Evolutionary conservation across 2,329 filamentous ascomycete genomes (phyloP).

Genomic region (Mycosphaerelloides madeirae): DNA sequence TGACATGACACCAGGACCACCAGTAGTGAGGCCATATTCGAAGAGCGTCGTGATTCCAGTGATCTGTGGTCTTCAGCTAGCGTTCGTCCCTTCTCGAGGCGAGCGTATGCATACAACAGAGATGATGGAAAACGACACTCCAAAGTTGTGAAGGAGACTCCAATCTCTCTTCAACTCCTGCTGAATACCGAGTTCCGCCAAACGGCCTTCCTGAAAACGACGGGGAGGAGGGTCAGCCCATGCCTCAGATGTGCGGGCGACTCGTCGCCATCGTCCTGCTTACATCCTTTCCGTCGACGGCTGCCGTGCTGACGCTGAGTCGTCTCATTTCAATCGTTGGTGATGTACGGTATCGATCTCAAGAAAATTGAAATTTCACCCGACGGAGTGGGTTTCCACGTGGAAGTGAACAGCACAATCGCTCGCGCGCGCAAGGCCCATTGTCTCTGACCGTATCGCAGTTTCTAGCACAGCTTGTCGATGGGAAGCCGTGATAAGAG

Average conservation of each 20-base stretch:
- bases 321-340: neutral
- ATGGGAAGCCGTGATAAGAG: neutral
- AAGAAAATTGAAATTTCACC: too few relatives aligned
- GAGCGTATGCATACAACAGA: slow-evolving; percentile 41
- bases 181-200: too few relatives aligned
- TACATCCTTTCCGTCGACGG: slow-evolving; percentile 7
- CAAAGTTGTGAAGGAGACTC: slow-evolving; percentile 57
- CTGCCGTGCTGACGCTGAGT: slow-evolving; percentile 1
- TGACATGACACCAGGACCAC: slow-evolving; percentile 53
- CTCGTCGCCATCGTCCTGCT: too few relatives aligned
- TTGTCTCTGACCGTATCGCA: neutral
- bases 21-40: slow-evolving; percentile 50
- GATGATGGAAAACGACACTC: slow-evolving; percentile 59
- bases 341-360: too few relatives aligned
- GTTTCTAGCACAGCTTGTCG: neutral
- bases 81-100: too few relatives aligned
- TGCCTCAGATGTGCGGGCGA: too few relatives aligned
- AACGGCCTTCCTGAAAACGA: too few relatives aligned
- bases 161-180: slow-evolving; percentile 53
- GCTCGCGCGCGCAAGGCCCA: neutral
- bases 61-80: slow-evolving; percentile 23
- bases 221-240: too few relatives aligned
- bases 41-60: slow-evolving; percentile 58
- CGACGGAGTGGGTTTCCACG: neutral
- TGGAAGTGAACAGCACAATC: neutral